Conservation (phyloP, 495 filamentous ascomycete species). For the Penicillium robsamsonii region DNA sequence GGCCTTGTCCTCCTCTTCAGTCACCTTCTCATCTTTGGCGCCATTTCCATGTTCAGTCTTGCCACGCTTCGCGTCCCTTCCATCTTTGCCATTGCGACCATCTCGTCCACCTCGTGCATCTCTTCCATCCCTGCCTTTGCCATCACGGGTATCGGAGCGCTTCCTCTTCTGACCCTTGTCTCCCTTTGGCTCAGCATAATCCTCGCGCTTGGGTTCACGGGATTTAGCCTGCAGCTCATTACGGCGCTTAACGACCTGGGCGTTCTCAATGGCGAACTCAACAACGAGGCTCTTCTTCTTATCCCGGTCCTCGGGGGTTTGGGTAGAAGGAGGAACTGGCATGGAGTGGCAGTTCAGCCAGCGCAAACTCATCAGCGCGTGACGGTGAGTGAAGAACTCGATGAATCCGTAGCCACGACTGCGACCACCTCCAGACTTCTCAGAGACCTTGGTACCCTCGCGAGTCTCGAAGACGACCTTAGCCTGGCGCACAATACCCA, state of each 20-base stretch:
- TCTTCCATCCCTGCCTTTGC: background rate
- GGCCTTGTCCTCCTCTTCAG: constrained; percentile 52
- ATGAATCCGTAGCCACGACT: constrained; percentile 96
- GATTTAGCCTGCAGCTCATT: constrained; percentile 68
- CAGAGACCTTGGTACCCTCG: constrained; percentile 75
- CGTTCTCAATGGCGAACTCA: constrained; percentile 98
- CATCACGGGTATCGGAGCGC: constrained; percentile 25
- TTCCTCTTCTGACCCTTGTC: constrained; percentile 43
- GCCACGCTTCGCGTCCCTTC: constrained; percentile 12
- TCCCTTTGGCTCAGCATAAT: constrained; percentile 14
- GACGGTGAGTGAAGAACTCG: constrained; percentile 91
- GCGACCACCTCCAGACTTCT: constrained; percentile 70
- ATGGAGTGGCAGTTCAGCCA: constrained; percentile 87
- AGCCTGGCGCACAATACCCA: constrained; percentile 90
- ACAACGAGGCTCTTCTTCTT: constrained; percentile 81
- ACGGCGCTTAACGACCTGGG: constrained; percentile 80
- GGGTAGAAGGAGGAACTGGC: constrained; percentile 29
- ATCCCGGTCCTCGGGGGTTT: constrained; percentile 47
- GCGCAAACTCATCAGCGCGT: constrained; percentile 90
- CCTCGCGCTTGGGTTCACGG: constrained; percentile 27
- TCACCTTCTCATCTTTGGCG: constrained; percentile 25
- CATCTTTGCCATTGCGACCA: constrained; percentile 5
- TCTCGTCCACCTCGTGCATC: background rate
- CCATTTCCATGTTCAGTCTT: constrained; percentile 17
- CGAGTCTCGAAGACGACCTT: constrained; percentile 89